Evolutionary conservation across 805 yeast genomes (phyloP).

Genomic region (Suhomyces sp.): DNA sequence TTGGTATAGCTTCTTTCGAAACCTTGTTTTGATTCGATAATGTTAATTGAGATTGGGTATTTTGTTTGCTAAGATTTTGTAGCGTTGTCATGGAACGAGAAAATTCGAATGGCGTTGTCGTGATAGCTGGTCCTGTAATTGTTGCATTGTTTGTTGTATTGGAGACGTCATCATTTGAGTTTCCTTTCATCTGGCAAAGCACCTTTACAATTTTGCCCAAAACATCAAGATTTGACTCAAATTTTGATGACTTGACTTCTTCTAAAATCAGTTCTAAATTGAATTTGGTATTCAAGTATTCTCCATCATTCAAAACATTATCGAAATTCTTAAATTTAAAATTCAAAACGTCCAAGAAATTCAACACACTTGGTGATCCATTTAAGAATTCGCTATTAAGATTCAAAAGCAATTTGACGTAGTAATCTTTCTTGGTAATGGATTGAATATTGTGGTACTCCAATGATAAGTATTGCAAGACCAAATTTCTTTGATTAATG

Average conservation of each 20-base stretch:
- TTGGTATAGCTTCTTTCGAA: neutral
- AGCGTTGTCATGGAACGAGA: neutral
- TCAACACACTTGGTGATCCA: conserved; percentile 65
- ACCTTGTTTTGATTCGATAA: neutral
- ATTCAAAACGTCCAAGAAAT: conserved; percentile 69
- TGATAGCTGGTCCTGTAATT: too few species aligned
- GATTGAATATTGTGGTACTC: conserved; percentile 67
- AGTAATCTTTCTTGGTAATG: conserved; percentile 49
- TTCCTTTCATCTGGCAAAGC: conserved; percentile 14
- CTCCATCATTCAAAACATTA: conserved; percentile 29
- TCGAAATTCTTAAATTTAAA: conserved; percentile 48
- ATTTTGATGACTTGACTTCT: conserved; percentile 26
- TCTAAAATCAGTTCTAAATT: conserved; percentile 35
- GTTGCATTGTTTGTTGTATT: neutral
- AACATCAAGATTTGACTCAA: conserved; percentile 18
- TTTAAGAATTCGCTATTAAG: conserved; percentile 44
- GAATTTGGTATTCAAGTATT: conserved; percentile 23
- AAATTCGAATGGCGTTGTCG: neutral
- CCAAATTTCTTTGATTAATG: conserved; percentile 55
- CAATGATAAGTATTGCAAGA: conserved; percentile 64
- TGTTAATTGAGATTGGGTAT: neutral
- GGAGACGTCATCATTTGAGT: neutral
- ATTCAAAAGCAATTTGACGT: conserved; percentile 53
- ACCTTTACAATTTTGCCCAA: conserved; percentile 21
- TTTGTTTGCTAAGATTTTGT: neutral